A percentile compares a stretch with the other conserved stretches of the same genome.
These are phyloP conservation scores for Populus hybrid DNA, from an alignment of 441 rosid genomes.

Conservation along the genomic window DNA sequence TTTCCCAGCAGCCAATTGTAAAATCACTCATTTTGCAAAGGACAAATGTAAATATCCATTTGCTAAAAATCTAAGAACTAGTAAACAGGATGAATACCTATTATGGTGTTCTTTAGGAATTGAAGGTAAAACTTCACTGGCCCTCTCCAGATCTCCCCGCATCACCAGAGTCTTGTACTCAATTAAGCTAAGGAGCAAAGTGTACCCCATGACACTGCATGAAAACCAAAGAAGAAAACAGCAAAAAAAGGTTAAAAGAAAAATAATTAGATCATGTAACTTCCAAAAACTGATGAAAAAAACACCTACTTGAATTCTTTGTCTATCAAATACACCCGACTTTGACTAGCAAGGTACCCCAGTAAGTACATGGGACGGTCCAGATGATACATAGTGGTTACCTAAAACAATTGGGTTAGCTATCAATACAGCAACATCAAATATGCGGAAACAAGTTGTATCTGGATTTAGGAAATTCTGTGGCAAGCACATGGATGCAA, in stretches of 20 bases:
- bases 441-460: conserved; percentile 5
- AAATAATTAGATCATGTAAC: conserved; percentile 3
- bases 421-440: conserved; percentile 11
- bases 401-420: conserved; percentile 41
- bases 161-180: conserved; percentile 99
- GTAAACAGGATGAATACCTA: conserved; percentile 45
- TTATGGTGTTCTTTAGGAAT: conserved; percentile 96
- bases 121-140: conserved; percentile 81
- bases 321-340: conserved; percentile 94
- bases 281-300: conserved; percentile 16
- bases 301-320: conserved; percentile 94
- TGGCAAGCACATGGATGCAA: conserved; percentile 15
- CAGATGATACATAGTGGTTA: conserved; percentile 95
- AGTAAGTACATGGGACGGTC: conserved; percentile 99
- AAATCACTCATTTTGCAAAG: neutral
- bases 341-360: conserved; percentile 96
- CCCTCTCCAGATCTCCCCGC: conserved; percentile 97
- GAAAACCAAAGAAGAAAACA: conserved; percentile 11
- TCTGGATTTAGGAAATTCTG: conserved; percentile 1
- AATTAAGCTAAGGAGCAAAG: conserved; percentile 94
- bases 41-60: conserved; percentile 6
- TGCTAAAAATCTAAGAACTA: neutral
- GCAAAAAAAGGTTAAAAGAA: conserved; percentile 14
- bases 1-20: neutral
- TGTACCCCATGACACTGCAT: conserved; percentile 91